These are phyloP conservation scores for Epichloe festucae DNA, from an alignment of 2,329 filamentous ascomycete genomes.

Conservation along the genomic window DNA sequence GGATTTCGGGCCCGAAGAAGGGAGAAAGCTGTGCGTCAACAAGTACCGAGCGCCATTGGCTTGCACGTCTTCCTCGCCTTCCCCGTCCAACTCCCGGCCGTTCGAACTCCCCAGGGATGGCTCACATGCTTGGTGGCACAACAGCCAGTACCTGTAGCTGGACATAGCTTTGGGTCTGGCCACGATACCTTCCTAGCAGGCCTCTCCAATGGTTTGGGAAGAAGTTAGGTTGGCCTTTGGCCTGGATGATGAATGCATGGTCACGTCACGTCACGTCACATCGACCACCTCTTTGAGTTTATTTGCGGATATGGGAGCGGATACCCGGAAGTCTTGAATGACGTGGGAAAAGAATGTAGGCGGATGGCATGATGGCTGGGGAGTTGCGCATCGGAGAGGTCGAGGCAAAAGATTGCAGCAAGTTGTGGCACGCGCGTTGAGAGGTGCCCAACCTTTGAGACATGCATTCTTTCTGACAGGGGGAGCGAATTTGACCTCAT, in stretches of 20 bases:
- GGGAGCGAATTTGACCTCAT: not conserved
- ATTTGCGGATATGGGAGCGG: not conserved
- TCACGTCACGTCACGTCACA: not conserved
- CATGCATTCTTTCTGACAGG: not conserved
- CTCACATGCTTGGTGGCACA: slow-evolving; percentile 2
- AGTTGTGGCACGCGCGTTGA: not conserved
- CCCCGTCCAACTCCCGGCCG: not conserved
- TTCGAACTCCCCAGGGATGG: not conserved
- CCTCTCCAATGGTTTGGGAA: not conserved
- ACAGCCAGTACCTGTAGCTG: not conserved
- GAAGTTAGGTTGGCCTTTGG: not conserved
- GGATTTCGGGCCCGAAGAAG: not conserved
- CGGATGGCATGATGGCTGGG: not conserved
- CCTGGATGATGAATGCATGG: not conserved
- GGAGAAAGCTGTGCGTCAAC: not conserved
- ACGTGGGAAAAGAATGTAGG: not conserved
- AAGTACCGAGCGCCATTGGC: not conserved
- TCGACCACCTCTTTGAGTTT: not conserved
- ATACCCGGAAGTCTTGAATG: not conserved
- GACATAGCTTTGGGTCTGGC: not conserved
- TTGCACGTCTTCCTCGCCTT: not conserved
- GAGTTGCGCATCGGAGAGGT: not conserved
- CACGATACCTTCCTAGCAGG: not conserved
- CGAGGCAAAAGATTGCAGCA: not conserved
- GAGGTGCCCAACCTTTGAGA: not conserved